phyloP scores from a whole-genome alignment of 257 asterid species.

The Lycium ferocissimum region DNA sequence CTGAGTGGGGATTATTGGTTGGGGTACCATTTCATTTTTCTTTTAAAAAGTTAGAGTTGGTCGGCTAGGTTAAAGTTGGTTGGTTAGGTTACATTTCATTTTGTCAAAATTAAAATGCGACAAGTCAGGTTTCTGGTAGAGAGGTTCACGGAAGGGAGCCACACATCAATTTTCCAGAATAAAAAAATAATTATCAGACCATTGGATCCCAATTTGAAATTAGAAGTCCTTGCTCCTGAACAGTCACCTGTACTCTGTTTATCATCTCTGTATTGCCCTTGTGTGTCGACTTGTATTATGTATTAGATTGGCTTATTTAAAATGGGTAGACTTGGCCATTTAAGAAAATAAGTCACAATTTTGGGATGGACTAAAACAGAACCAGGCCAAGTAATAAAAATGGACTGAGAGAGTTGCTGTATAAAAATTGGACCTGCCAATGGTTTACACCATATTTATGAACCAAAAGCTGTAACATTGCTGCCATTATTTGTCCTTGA shows the following conservation, averaged over 20 bases:
- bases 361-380: constrained; percentile 9
- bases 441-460: neutral
- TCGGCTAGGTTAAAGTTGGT: too few species aligned
- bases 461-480: neutral
- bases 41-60: neutral
- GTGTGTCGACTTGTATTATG: constrained; percentile 8
- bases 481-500: neutral
- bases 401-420: neutral
- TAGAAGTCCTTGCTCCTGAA: neutral
- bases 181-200: neutral
- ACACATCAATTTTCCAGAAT: neutral
- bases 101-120: neutral
- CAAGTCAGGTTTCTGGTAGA: neutral
- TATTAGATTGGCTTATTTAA: neutral
- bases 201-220: neutral
- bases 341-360: neutral
- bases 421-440: neutral
- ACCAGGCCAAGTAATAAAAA: neutral
- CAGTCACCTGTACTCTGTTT: neutral
- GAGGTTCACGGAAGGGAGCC: neutral
- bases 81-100: neutral
- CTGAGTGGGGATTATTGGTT: neutral
- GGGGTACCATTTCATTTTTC: neutral
- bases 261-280: neutral
- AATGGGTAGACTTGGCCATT: neutral